A percentile compares a stretch with the other conserved stretches of the same genome.
Evolutionary conservation across 78 protist species (phyloP).

Genomic region (Anaeramoeba flamelloides): DNA sequence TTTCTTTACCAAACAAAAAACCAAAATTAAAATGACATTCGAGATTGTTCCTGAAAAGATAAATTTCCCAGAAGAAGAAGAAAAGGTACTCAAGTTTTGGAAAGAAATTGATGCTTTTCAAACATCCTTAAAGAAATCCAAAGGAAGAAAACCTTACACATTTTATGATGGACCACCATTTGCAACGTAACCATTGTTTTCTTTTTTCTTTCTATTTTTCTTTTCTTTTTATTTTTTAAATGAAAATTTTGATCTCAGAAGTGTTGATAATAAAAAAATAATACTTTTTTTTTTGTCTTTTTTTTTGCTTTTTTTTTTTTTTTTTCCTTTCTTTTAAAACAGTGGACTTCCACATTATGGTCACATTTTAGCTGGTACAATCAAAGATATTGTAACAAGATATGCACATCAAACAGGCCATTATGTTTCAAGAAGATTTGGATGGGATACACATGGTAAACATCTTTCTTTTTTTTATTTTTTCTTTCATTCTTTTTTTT

Average conservation of each 20-base stretch:
- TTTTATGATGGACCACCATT: no score
- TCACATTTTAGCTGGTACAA: constrained; percentile 93
- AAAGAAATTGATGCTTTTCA: constrained; percentile 69
- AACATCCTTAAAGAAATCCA: constrained; percentile 34
- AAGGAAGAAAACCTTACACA: no score
- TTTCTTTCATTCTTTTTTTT: no score
- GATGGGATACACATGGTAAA: constrained; percentile 99
- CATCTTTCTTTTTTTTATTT: no score
- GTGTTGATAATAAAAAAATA: no score
- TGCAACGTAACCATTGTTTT: no score
- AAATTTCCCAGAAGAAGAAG: constrained; percentile 58
- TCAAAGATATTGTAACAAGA: constrained; percentile 91
- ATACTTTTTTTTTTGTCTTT: no score
- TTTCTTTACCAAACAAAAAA: not conserved
- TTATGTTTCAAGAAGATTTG: constrained; percentile 88
- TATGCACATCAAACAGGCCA: constrained; percentile 86
- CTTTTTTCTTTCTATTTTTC: no score
- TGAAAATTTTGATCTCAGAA: no score
- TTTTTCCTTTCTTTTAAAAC: constrained; percentile 99
- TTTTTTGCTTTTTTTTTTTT: constrained; percentile 63
- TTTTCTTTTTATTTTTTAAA: no score
- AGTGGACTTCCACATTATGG: constrained; percentile 99
- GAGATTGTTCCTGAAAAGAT: constrained; percentile 18
- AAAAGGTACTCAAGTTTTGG: constrained; percentile 59
- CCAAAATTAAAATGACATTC: not conserved